phyloP scores from a whole-genome alignment of 306 rosid species.

The Medicago arabica region DNA sequence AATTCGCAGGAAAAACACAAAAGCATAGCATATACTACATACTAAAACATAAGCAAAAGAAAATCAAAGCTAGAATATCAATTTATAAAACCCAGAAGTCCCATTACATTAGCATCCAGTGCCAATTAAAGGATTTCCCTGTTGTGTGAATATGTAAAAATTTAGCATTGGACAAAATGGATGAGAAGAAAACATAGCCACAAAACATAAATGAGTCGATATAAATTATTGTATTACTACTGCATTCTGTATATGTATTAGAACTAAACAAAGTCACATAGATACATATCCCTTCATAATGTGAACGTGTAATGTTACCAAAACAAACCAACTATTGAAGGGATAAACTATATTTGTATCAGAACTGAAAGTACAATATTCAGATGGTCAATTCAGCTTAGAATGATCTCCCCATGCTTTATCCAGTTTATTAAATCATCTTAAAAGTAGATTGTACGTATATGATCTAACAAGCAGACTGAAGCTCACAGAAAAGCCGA shows the following conservation, averaged over 20 bases:
- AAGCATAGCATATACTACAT: conserved; percentile 3
- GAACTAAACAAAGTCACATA: not conserved
- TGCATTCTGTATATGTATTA: not conserved
- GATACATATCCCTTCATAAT: no score
- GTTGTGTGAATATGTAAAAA: not conserved
- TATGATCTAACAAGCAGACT: conserved; percentile 11
- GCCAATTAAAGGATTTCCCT: not conserved
- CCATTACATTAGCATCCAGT: not conserved
- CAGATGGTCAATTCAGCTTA: not conserved
- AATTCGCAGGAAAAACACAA: conserved; percentile 10
- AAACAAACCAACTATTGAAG: not conserved
- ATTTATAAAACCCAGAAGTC: not conserved
- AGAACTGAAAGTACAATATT: not conserved
- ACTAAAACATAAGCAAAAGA: conserved; percentile 1
- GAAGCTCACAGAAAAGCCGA: not conserved
- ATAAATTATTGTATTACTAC: not conserved
- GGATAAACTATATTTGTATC: not conserved
- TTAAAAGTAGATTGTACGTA: not conserved
- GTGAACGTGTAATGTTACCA: not conserved
- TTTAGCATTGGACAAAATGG: not conserved
- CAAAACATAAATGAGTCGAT: not conserved
- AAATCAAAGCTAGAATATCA: not conserved
- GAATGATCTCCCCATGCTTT: not conserved
- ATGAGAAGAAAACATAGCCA: not conserved
- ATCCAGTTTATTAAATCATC: not conserved